Evolutionary conservation across 83 land plant genomes (phyloP), one percentile per base, ranked within the genome.

Genomic region (Thuja plicata): DNA sequence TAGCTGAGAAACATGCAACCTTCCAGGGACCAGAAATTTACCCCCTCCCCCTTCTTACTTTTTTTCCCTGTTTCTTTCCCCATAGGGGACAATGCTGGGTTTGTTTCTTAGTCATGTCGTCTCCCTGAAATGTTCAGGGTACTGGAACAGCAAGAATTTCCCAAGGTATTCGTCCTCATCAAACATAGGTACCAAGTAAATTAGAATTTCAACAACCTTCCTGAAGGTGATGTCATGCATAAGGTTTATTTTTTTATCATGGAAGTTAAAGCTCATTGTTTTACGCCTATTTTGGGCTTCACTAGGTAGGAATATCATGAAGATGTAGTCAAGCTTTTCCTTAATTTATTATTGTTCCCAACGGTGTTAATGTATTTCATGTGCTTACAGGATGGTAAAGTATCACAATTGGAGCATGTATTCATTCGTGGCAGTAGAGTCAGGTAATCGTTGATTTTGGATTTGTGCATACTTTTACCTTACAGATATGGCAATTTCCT

Each of bases 391-490:
- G 98, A 97, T 94, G 99, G 99, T 30, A 95, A 94, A 87, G 95
- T 94, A 24, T 96, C 99, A 43, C 97, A 97, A 38, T 90, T 97
- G 76, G 99, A 97, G 93, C 99, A 97, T 93, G 99, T 97, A 38
- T 97, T 97, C 88, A 95, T 97, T 60, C 94, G 99, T 50, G 99
- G 99, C 17, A 97, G 99, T 84, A 97, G 93, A 95, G 97, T 97
- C 57, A 97, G 99, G 98, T 96, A 77, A 40, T 87, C 88, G 41
- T 80, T 46, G 35, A 89, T 24, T 41, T n/a, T 32, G 54, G 82
- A 21, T 66, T 12, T 48, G 48, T 41, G 19, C 55, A 45, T 19
- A 46, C 3, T 71, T 73, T 89, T 88, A 1, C 38, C 81, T 80
- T 81, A 45, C 27, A 40, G 40, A 15, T 5, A 32, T n/a, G 11